Conservation (phyloP, 202 grass and related monocot genomes). For the Digitaria exilis region DNA sequence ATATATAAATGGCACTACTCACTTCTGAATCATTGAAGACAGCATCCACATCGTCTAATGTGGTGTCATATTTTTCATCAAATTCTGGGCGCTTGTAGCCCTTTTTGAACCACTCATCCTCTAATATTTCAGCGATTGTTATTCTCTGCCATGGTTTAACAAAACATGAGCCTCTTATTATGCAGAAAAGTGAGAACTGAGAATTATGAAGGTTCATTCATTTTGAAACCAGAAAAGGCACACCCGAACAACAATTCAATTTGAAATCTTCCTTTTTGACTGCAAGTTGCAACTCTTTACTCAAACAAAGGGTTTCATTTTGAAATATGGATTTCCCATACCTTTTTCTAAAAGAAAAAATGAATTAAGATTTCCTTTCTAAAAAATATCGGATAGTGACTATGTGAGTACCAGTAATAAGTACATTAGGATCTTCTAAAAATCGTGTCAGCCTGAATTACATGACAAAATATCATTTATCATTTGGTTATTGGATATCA, state of each 20-base stretch:
- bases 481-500: not conserved
- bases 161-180: constrained; percentile 21
- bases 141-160: constrained; percentile 53
- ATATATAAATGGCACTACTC: constrained; percentile 29
- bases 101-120: constrained; percentile 83
- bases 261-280: not conserved
- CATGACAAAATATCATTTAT: constrained; percentile 28
- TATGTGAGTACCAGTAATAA: constrained; percentile 16
- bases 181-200: constrained; percentile 11
- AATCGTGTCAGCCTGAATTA: not conserved
- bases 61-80: constrained; percentile 67
- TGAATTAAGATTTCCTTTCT: not conserved
- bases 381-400: not conserved
- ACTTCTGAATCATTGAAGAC: constrained; percentile 88
- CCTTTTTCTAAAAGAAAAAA: not conserved
- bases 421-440: not conserved
- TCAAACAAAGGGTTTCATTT: not conserved
- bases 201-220: not conserved
- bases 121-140: constrained; percentile 75
- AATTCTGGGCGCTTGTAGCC: constrained; percentile 64
- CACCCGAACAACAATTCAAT: not conserved
- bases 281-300: not conserved
- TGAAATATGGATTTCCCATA: not conserved
- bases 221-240: not conserved
- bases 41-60: constrained; percentile 77